Evolutionary conservation across 1,284 basidiomycete genomes (phyloP), one percentile per base, ranked within the genome.

Genomic region (Puccinia polysora): DNA sequence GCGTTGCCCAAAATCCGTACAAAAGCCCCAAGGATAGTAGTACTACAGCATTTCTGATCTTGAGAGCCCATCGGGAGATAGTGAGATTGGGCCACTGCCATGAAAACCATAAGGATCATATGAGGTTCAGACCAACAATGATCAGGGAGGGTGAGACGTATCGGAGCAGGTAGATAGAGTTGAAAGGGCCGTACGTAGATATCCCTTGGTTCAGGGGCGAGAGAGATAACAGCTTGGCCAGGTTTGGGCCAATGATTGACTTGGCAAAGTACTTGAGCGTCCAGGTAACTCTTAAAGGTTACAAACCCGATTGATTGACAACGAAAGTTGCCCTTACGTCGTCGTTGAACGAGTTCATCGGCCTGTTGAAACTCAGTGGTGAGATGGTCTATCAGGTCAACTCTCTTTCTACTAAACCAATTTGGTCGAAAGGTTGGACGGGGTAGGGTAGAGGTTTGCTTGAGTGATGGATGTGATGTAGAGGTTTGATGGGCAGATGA

Each of bases 21-120:
- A 80, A 71, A 7, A 76, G 65, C 23, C 76, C 73, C 45, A 79
- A 77, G 28, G 77, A 76, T 64, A 77, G 69, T 7, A 74, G 73
- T 30, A 80, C 78, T 25, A 79, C 64, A 3, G 77, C 67, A 58
- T 79, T 76, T 10, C 78, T 75, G 1, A 77, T 65, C 36, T 78
- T 72, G 23, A 77, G 73, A 34, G 78, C 77, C 67, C 73, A 75
- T 28, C 76, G 73, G 23, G 74, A 67, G 28, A 79, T 74, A 32
- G 77, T 76, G 28, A 79, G 76, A 74, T 80, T 79, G 47, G 73
- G 73, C 79, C 79, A 80, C 71, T 80, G 76, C 64, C 77, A 77
- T 15, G 68, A 67, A 0, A 78, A 78, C 0, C 69, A 49, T 53
- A 76, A 77, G 55, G n/a, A n/a, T n/a, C n/a, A n/a, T n/a, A n/a